Evolutionary conservation across 495 filamentous ascomycete species (phyloP), one percentile per base, ranked within the genome.

Genomic region (Xanthoparmelia taractica): DNA sequence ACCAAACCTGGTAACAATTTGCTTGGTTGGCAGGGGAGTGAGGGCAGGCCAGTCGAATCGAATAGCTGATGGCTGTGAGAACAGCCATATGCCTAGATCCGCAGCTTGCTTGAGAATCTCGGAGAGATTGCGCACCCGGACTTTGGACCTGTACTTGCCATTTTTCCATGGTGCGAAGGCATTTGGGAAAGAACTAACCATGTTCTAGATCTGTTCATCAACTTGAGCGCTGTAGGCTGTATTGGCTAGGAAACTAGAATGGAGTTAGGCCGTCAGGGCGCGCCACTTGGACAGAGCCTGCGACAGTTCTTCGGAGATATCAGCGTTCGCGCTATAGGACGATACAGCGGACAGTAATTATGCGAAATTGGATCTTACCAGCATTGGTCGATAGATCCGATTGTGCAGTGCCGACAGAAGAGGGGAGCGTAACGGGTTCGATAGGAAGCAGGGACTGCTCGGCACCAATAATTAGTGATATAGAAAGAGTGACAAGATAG

Each of bases 81-180:
- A 66, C 2, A 69, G 17, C 34, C 58, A 66, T 40, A 66, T 69
- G 11, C 68, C 68, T 2, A 60, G 31, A 38, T 60, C 56, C 17
- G 58, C 63, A 2, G 68, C 68, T 20, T 60, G 54, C 52, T 66
- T 58, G 23, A 68, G 54, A 15, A 69, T 68, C 11, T 41, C 61
- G 18, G 57, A 29, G 8, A 69, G 57, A 40, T 62, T 68, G 6
- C 33, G 52, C 17, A 31, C 20, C 2, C 67, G 66, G 12, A 59
- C 58, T 40, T 68, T 57, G 13, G 58, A 54, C n/a, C 34, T 57
- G 52, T 68, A 59, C 25, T n/a, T 59, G 0, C 34, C 29, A 25
- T 52, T 65, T 8, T 55, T 38, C 68, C 68, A 69, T 12, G 67
- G 68, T 13, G 34, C 59, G 41, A 69, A 69, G 4, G 67, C 68